Percentiles rank a stretch among this genome's conserved stretches.
Evolutionary conservation across 441 rosid genomes (phyloP).

Genomic region (Flueggea neowawraea): DNA sequence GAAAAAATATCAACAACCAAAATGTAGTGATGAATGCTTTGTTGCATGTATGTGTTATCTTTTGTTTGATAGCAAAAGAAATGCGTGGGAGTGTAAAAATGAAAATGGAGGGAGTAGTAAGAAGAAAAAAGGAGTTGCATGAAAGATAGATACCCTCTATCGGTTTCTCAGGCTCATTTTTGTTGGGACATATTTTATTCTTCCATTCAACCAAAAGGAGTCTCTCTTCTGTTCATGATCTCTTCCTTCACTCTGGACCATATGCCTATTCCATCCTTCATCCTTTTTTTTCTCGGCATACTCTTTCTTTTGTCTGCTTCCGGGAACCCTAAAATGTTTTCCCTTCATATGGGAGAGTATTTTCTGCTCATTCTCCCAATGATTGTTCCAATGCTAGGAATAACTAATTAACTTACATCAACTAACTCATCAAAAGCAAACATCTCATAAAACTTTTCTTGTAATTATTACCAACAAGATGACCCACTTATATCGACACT

Average conservation of each 20-base stretch:
- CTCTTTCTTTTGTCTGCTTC: constrained; percentile 17
- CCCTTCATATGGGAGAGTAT: constrained; percentile 23
- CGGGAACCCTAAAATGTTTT: constrained; percentile 23
- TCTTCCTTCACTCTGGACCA: too few relatives aligned
- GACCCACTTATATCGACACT: constrained; percentile 6
- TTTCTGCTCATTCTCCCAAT: constrained; percentile 29
- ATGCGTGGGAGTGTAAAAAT: background rate
- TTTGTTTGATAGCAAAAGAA: too few relatives aligned
- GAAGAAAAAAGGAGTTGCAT: constrained; percentile 20
- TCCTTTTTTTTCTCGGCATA: background rate
- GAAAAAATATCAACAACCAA: too few relatives aligned
- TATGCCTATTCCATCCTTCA: too few relatives aligned
- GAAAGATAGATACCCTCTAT: constrained; percentile 54
- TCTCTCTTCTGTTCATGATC: too few relatives aligned
- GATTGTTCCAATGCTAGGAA: constrained; percentile 11
- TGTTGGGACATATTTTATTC: constrained; percentile 16
- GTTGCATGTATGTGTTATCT: too few relatives aligned
- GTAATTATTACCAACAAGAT: constrained; percentile 8
- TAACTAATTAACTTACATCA: constrained; percentile 27
- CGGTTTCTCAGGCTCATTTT: constrained; percentile 27
- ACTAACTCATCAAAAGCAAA: constrained; percentile 25
- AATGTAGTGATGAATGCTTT: too few relatives aligned
- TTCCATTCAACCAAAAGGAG: too few relatives aligned
- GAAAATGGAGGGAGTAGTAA: constrained; percentile 10
- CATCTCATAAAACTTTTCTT: constrained; percentile 13